Conservation (phyloP, 257 asterid species). For the Salvia hispanica region DNA sequence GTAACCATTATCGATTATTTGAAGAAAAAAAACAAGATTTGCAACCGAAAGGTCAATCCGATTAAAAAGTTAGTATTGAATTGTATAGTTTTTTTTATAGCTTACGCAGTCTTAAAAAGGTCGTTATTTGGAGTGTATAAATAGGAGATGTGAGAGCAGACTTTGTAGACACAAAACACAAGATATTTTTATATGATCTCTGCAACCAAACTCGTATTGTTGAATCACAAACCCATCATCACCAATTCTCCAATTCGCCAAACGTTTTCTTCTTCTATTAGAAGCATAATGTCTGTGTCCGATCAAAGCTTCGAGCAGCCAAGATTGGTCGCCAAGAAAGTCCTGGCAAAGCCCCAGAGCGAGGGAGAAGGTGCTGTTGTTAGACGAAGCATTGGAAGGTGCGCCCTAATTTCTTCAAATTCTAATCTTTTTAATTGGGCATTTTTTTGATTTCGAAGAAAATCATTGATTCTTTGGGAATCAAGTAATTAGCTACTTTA, state of each 20-base stretch:
- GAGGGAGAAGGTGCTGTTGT: slow-evolving; percentile 86
- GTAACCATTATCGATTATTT: too few relatives aligned
- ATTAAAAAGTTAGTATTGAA: too few relatives aligned
- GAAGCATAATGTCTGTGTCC: slow-evolving; percentile 51
- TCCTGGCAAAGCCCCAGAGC: slow-evolving; percentile 67
- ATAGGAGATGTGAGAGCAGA: slow-evolving; percentile 14
- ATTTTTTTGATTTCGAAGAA: background rate
- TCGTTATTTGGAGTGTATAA: slow-evolving; percentile 22
- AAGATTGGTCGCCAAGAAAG: slow-evolving; percentile 65
- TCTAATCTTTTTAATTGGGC: background rate
- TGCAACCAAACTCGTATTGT: slow-evolving; percentile 29
- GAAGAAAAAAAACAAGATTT: too few relatives aligned
- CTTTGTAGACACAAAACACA: slow-evolving; percentile 18
- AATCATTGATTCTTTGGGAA: background rate
- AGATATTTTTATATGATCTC: slow-evolving; percentile 37
- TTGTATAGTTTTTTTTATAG: too few relatives aligned
- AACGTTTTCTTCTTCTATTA: slow-evolving; percentile 3
- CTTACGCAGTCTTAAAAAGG: slow-evolving; percentile 7
- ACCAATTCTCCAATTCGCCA: slow-evolving; percentile 1
- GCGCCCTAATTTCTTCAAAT: background rate
- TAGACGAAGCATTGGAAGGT: slow-evolving; percentile 95
- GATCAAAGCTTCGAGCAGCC: slow-evolving; percentile 57
- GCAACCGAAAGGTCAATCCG: too few relatives aligned
- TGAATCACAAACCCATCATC: slow-evolving; percentile 30
- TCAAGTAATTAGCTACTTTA: background rate